These are phyloP conservation scores for Acarospora socialis DNA, from an alignment of 2,329 filamentous ascomycete genomes.

Conservation along the genomic window DNA sequence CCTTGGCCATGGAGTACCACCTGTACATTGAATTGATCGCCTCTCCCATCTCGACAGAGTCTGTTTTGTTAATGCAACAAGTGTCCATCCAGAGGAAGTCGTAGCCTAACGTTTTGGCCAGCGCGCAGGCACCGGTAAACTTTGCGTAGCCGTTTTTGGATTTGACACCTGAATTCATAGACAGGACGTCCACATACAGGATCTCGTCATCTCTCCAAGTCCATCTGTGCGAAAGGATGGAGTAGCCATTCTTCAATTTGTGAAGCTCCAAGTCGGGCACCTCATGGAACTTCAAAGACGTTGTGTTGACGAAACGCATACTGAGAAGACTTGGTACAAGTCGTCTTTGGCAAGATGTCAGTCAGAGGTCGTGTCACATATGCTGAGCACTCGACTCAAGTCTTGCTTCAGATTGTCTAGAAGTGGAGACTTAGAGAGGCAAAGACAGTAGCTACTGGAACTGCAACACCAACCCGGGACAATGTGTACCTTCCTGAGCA, in stretches of 20 bases:
- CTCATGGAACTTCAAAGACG: no score
- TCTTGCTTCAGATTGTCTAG: no score
- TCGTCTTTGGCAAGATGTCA: no score
- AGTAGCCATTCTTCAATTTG: background rate
- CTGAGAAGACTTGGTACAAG: no score
- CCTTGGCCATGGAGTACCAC: slow-evolving; percentile 20
- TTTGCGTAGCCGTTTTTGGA: slow-evolving; percentile 15
- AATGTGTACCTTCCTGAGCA: no score
- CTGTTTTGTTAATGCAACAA: slow-evolving; percentile 24
- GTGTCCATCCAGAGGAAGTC: slow-evolving; percentile 23
- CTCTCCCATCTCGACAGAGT: slow-evolving; percentile 21
- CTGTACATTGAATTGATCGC: slow-evolving; percentile 14
- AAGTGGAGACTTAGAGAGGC: no score
- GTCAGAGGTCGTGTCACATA: no score
- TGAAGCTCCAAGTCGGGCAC: no score
- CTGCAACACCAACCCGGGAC: no score
- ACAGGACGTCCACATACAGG: slow-evolving; percentile 5
- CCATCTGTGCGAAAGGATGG: slow-evolving; percentile 4
- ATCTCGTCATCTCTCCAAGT: slow-evolving; percentile 15
- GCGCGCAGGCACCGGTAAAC: slow-evolving; percentile 11
- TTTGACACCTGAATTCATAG: background rate
- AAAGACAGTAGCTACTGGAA: no score
- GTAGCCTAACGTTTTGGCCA: slow-evolving; percentile 15
- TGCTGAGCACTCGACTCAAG: no score
- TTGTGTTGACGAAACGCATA: no score